Evolutionary conservation across 805 yeast species (phyloP), one percentile per base, ranked within the genome.

Genomic region (Spathaspora gorwiae): DNA sequence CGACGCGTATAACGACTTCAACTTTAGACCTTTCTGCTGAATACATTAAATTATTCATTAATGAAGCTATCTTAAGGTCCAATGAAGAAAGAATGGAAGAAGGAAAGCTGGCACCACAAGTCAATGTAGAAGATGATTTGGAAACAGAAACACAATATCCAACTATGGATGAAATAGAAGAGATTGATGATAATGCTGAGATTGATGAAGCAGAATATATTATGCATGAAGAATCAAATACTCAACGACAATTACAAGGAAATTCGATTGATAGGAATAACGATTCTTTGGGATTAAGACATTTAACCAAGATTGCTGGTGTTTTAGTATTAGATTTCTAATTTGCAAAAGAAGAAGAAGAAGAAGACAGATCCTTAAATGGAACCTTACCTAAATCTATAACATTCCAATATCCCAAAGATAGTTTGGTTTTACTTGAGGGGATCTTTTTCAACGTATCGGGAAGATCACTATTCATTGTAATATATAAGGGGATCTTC

Each of bases 31-130:
- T 79, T 12, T 70, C 79, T 2, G 59, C 80, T 1, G 83, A 80
- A 53, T 81, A 81, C 54, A 67, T 80, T 14, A 61, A 73, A 35
- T 64, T 81, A 55, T 81, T 81, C 54, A 72, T 82, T 11, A 70
- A 72, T 39, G 87, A 81, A 56, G 86, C 86, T 0, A 68, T 81
- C 2, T 54, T 74, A 6, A 55, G 87, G 46, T 73, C 86, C 8
- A 79, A 81, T 50, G 82, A 79, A 47, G 79, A 73, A 40, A 54
- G 81, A 31, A 35, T 61, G 9, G 49, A 55, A 12, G 74, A 70
- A 37, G 57, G 59, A n/a, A n/a, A n/a, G 73, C 68, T 48, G 68
- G 68, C 1, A 66, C n/a, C n/a, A n/a, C n/a, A n/a, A n/a, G n/a
- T n/a, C n/a, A n/a, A n/a, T 67, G 12, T 73, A 66, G 45, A 61